These are phyloP conservation scores for Mycena galopus DNA, from an alignment of 768 basidiomycete species.

Conservation along the genomic window DNA sequence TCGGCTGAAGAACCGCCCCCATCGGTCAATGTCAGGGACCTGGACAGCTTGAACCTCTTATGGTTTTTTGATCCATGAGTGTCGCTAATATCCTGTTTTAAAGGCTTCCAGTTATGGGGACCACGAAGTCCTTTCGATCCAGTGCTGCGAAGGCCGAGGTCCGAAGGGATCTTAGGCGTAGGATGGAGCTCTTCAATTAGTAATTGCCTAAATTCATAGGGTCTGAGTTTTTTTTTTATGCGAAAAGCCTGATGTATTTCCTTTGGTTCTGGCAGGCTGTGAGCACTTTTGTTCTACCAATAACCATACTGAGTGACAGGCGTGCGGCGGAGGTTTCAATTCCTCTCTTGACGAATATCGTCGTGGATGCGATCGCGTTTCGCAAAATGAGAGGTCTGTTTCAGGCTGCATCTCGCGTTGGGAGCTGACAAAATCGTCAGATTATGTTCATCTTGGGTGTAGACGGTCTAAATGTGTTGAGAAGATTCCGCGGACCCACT, in stretches of 20 bases:
- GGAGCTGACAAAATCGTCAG: not conserved
- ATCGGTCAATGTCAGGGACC: too few species aligned
- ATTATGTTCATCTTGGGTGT: conserved; percentile 23
- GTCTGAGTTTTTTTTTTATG: conserved; percentile 23
- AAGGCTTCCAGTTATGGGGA: too few species aligned
- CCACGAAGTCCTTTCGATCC: too few species aligned
- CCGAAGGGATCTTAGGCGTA: too few species aligned
- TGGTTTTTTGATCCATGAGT: too few species aligned
- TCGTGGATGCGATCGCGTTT: conserved; percentile 12
- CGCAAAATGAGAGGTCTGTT: conserved; percentile 1
- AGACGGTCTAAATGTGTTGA: not conserved
- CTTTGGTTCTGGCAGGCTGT: not conserved
- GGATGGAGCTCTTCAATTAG: too few species aligned
- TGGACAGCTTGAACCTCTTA: too few species aligned
- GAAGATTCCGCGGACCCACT: not conserved
- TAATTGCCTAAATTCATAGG: not conserved
- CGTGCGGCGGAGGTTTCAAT: not conserved
- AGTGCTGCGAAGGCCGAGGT: too few species aligned
- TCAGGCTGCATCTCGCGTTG: not conserved
- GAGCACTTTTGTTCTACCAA: not conserved
- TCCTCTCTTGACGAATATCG: too few species aligned
- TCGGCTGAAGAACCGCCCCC: too few species aligned
- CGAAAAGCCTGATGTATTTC: not conserved
- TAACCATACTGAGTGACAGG: not conserved
- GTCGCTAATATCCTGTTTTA: too few species aligned